Evolutionary conservation across 352 stramenopile genomes (phyloP).

Genomic region (Globisporangium parvum): DNA sequence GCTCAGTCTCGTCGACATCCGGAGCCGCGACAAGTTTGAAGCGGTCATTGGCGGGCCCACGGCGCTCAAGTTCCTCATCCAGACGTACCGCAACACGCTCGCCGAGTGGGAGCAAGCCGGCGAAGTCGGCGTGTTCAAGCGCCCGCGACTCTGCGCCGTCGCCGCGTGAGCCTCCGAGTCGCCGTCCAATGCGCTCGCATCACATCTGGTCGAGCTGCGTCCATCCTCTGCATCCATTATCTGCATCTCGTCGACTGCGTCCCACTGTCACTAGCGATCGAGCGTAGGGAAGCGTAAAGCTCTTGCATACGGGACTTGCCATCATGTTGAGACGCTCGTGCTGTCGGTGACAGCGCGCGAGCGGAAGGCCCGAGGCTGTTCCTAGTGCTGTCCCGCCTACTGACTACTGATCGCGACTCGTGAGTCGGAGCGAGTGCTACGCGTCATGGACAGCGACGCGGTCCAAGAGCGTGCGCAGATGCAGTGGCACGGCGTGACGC

Average conservation of each 20-base stretch:
- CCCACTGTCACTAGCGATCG: no score
- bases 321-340: not conserved
- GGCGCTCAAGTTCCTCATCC: conserved; percentile 74
- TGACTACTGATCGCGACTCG: no score
- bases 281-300: no score
- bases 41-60: conserved; percentile 68
- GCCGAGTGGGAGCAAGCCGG: conserved; percentile 67
- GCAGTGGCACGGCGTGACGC: conserved; percentile 37
- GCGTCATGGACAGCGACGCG: conserved; percentile 3
- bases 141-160: conserved; percentile 38
- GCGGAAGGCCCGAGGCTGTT: no score
- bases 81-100: conserved; percentile 61
- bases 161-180: conserved; percentile 34
- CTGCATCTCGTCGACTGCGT: not conserved
- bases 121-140: conserved; percentile 71
- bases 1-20: conserved; percentile 67
- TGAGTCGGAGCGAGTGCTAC: no score
- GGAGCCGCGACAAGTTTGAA: conserved; percentile 71
- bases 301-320: no score
- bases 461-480: conserved; percentile 32
- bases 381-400: no score
- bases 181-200: no score
- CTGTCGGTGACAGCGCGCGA: not conserved
- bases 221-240: not conserved
- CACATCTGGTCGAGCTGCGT: conserved; percentile 4